These are phyloP conservation scores for Aechmea fasciata DNA, from an alignment of 176 grass and related monocot species.

Conservation along the genomic window DNA sequence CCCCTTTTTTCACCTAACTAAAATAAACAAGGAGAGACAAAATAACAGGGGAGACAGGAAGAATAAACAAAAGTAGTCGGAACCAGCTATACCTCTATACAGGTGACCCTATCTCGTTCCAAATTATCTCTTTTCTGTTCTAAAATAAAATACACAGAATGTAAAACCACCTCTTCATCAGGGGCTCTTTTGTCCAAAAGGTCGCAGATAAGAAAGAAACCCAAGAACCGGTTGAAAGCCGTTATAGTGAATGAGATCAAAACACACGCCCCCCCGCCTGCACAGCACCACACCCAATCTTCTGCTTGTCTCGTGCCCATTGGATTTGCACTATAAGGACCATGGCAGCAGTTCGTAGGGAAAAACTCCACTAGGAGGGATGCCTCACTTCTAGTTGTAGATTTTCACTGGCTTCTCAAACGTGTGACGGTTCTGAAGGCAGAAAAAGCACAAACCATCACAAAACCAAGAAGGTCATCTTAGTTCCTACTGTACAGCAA, in stretches of 20 bases:
- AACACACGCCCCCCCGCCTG: neutral
- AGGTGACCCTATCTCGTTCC: constrained; percentile 19
- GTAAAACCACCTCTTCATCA: constrained; percentile 28
- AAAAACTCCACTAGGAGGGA: neutral
- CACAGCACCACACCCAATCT: neutral
- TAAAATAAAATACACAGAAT: constrained; percentile 26
- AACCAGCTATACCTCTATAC: constrained; percentile 67
- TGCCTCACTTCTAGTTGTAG: constrained; percentile 44
- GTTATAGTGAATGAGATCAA: constrained; percentile 11
- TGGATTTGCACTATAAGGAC: neutral
- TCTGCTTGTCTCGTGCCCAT: neutral
- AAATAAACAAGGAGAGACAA: constrained; percentile 14
- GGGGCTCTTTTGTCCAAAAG: constrained; percentile 13
- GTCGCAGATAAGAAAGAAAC: constrained; percentile 31
- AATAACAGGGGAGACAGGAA: constrained; percentile 19
- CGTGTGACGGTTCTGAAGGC: constrained; percentile 63
- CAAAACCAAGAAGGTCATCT: constrained; percentile 2
- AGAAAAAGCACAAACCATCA: constrained; percentile 14
- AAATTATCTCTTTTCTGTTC: constrained; percentile 70
- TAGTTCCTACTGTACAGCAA: neutral
- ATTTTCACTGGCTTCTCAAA: constrained; percentile 78
- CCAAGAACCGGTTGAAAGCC: neutral
- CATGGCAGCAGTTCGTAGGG: neutral
- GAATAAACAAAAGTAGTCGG: constrained; percentile 17
- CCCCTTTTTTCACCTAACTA: constrained; percentile 24